Evolutionary conservation across 257 asterid species (phyloP).

Genomic region (Plantago ovata): DNA sequence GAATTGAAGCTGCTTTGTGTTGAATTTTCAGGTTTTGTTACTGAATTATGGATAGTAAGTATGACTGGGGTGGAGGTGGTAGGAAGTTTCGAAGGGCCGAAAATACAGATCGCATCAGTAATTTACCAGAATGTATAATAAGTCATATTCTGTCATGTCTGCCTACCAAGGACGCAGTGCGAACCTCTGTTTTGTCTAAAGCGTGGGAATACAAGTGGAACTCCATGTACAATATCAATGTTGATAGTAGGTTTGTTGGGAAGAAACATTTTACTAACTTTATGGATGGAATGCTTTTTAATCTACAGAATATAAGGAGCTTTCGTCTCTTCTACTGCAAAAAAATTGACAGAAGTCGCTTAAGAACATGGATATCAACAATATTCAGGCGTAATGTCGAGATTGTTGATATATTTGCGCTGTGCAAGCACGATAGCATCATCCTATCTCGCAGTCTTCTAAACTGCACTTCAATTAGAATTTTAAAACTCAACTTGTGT

Average conservation of each 20-base stretch:
- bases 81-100: not conserved
- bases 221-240: not conserved
- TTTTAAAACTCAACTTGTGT: not conserved
- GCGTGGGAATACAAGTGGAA: slow-evolving; percentile 13
- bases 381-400: not conserved
- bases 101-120: not conserved
- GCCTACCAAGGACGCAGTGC: not conserved
- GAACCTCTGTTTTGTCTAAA: not conserved
- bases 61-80: no score
- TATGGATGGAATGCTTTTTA: not conserved
- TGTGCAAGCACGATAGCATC: not conserved
- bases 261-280: no score
- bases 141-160: not conserved
- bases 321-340: not conserved
- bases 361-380: slow-evolving; percentile 4
- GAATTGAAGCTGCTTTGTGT: no score
- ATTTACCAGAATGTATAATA: not conserved
- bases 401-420: not conserved
- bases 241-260: not conserved
- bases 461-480: not conserved
- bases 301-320: not conserved
- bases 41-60: no score
- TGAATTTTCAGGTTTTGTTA: not conserved
- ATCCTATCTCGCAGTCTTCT: not conserved
- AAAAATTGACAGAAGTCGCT: not conserved